Evolutionary conservation across 2,329 filamentous ascomycete species (phyloP).

Genomic region (Cladophialophora yegresii): DNA sequence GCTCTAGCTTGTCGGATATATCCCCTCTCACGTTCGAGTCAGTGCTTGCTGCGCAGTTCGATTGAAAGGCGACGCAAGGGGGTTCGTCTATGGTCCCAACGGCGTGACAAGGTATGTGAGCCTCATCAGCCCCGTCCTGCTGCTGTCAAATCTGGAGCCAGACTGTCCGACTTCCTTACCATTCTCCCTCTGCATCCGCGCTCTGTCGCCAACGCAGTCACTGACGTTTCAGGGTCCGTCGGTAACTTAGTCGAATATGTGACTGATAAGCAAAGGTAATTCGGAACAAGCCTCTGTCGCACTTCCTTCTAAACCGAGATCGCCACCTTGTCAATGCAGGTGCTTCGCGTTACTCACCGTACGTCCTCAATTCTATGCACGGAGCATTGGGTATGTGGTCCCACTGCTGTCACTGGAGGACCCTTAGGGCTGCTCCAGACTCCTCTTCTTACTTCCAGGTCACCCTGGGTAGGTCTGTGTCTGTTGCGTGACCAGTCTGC

Average conservation of each 20-base stretch:
- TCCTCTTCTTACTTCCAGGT: background rate
- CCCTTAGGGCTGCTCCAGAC: background rate
- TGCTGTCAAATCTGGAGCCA: conserved; percentile 16
- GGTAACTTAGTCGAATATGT: background rate
- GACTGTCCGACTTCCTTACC: background rate
- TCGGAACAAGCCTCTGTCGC: background rate
- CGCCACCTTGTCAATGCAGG: background rate
- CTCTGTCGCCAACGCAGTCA: background rate
- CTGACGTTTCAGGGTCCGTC: background rate
- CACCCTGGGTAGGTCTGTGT: background rate
- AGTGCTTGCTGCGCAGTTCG: conserved; percentile 3
- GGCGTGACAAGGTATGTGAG: conserved; percentile 6
- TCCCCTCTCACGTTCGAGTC: background rate
- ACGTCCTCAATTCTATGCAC: background rate
- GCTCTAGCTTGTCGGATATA: background rate
- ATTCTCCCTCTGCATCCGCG: background rate
- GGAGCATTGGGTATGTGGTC: background rate
- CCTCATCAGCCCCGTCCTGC: background rate
- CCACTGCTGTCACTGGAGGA: background rate
- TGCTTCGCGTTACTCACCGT: background rate
- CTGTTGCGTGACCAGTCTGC: background rate
- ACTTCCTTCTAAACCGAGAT: background rate
- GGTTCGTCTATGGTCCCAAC: background rate
- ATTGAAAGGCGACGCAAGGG: conserved; percentile 6
- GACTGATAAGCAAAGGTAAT: background rate